Conservation (phyloP, 768 basidiomycete species). For the Amanita muscaria region DNA sequence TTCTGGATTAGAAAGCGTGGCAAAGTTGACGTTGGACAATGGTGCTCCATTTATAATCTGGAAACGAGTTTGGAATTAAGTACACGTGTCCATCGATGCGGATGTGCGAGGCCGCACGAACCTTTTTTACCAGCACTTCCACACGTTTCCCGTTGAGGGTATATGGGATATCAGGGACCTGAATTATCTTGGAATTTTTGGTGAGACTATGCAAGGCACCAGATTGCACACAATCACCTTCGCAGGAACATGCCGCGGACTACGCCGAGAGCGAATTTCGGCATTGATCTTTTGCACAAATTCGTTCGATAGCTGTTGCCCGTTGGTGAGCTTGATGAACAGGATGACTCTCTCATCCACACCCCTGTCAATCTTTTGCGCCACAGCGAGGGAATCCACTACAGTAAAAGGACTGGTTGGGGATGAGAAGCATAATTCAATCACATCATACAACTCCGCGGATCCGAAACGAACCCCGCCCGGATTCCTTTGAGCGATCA, state of each 20-base stretch:
- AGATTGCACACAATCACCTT: conserved; percentile 33
- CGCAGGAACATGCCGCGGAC: conserved; percentile 71
- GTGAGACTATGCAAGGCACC: conserved; percentile 3
- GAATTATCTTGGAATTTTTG: conserved; percentile 43
- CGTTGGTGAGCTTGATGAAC: conserved; percentile 58
- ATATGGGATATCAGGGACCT: conserved; percentile 65
- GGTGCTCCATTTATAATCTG: conserved; percentile 76
- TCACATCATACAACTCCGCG: conserved; percentile 72
- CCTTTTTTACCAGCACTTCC: conserved; percentile 73
- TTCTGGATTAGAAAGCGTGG: conserved; percentile 67
- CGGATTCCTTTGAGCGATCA: conserved; percentile 60
- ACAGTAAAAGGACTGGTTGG: conserved; percentile 29
- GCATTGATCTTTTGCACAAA: conserved; percentile 49
- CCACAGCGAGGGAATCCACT: conserved; percentile 62
- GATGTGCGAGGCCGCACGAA: conserved; percentile 19
- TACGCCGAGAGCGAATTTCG: conserved; percentile 54
- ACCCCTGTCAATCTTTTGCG: conserved; percentile 55
- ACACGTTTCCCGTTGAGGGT: conserved; percentile 78
- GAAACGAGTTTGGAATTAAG: conserved; percentile 7
- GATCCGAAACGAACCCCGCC: conserved; percentile 80
- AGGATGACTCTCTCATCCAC: conserved; percentile 70
- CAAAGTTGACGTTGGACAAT: conserved; percentile 57
- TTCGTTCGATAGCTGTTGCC: conserved; percentile 37
- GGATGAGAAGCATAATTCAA: conserved; percentile 53
- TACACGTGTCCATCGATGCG: conserved; percentile 12